Base-by-base conservation (phyloP, 441 rosid genomes). In the Adansonia rubrostipa region DNA sequence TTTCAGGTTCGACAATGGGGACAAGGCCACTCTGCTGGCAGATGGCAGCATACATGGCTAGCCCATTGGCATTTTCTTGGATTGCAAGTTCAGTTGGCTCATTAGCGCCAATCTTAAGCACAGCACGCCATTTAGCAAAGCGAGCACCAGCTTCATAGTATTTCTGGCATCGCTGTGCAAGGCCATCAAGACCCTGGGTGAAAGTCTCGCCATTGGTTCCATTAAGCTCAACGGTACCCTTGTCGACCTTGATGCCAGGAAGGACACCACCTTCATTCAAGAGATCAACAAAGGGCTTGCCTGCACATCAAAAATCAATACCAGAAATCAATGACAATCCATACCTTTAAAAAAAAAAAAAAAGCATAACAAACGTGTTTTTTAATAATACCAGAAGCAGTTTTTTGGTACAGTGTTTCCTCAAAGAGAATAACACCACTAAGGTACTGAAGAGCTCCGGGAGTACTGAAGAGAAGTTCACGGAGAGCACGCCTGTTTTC, bases 1-100 rank as follows among this genome's bases (percentile, higher is more conserved):
- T 94, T 90, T 96, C 98, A 0, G 98, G 99, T 85, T 96, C 98
- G 3, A 96, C 96, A 15, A 96, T 94, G 0, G 98, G 98, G 1
- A 96, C 99, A 78, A 96, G 87, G 42, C 98, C 99, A n/a, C 92
- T 92, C 89, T 96, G 96, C 80, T 96, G 98, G 91, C 98, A 96
- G 87, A 94, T 89, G 61, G 89, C 89, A 44, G 98, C 96, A 56
- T 94, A 96, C 73, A 97, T 85, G 1, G 99, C 97, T 61, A 96
- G 82, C 3, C 98, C 99, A 17, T 87, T 85, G 42, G 97, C 99
- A 71, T 94, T 94, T 87, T 94, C 96, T 0, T 92, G 91, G 87
- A 96, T 94, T 44, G 98, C 85, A 0, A 83, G 84, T 82, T 93
- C 90, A 42, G 97, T 92, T 54, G 99, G 98, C 91, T 94, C 98